Base-by-base conservation (phyloP, 805 yeast genomes). In the Candida boleticola region DNA sequence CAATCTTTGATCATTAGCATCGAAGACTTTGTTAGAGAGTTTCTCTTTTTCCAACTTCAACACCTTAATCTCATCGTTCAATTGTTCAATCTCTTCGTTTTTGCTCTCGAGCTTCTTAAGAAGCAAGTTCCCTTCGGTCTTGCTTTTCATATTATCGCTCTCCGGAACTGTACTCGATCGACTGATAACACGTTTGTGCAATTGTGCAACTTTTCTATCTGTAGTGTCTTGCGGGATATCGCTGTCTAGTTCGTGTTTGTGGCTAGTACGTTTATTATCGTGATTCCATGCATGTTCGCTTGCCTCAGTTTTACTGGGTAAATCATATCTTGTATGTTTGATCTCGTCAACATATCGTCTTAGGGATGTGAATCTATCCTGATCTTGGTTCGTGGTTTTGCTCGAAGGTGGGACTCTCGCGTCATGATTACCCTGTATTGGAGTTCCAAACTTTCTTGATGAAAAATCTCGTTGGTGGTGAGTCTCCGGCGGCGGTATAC, bases 311-410 rank as follows among this genome's bases (percentile, higher is more conserved):
- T 38, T 41, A 11, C 39, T 33, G 5, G 63, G 63, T 16, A 55
- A 26, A 4, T 51, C 54, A 40, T 50, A 58, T 14, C 49, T 48
- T 5, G 53, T 50, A 27, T 47, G 48, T 19, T 50, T 54, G 34
- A 58, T 56, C 33, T 51, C 51, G 13, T 49, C 42, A 18, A 63
- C 60, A 19, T 51, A 53, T 26, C 51, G 55, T 34, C 51, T 51
- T 26, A 63, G 45, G 22, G 51, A 53, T 16, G 52, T 50, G 26
- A 57, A 55, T 40, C 43, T 41, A 14, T 38, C 21, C 4, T 16
- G 9, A 13, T 42, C 29, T 21, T 30, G 10, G 31, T 29, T 6
- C 31, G 14, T 17, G 10, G 6, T 31, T 18, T 19, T 31, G 10
- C 13, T 31, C 20, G 17, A 10, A 29, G n/a, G 17, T 10, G 17